Evolutionary conservation across 176 grass and related monocot genomes (phyloP).

Genomic region (Alopecurus myosuroides): DNA sequence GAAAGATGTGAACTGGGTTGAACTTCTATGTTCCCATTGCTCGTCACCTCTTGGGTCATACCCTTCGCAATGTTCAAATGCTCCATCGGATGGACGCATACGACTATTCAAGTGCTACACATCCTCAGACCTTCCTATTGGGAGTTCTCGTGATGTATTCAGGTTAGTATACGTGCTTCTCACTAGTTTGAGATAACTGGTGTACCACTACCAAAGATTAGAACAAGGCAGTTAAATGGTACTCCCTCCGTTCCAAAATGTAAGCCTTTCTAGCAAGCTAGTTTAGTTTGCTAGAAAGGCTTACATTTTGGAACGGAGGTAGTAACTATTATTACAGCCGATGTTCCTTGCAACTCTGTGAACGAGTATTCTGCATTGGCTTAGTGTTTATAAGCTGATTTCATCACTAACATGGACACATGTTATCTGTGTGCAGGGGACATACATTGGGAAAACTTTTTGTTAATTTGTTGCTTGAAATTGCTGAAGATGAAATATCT

Average conservation of each 20-base stretch:
- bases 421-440: conserved; percentile 43
- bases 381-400: conserved; percentile 11
- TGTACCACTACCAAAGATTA: not conserved
- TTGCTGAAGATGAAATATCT: conserved; percentile 88
- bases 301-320: too few species aligned
- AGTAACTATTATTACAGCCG: not conserved
- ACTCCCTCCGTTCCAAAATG: too few species aligned
- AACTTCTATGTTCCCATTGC: conserved; percentile 64
- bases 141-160: conserved; percentile 57
- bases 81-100: conserved; percentile 56
- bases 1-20: conserved; percentile 65
- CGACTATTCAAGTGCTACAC: conserved; percentile 85
- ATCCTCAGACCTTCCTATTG: conserved; percentile 46
- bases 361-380: not conserved
- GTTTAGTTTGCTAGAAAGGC: too few species aligned
- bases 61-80: conserved; percentile 47
- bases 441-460: conserved; percentile 69
- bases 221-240: not conserved
- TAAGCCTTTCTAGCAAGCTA: too few species aligned
- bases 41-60: conserved; percentile 65
- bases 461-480: conserved; percentile 71
- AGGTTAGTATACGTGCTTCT: conserved; percentile 48
- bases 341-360: not conserved
- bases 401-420: not conserved
- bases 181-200: conserved; percentile 14